Conservation (phyloP, 495 filamentous ascomycete genomes). For the Aspergillus panamensis region DNA sequence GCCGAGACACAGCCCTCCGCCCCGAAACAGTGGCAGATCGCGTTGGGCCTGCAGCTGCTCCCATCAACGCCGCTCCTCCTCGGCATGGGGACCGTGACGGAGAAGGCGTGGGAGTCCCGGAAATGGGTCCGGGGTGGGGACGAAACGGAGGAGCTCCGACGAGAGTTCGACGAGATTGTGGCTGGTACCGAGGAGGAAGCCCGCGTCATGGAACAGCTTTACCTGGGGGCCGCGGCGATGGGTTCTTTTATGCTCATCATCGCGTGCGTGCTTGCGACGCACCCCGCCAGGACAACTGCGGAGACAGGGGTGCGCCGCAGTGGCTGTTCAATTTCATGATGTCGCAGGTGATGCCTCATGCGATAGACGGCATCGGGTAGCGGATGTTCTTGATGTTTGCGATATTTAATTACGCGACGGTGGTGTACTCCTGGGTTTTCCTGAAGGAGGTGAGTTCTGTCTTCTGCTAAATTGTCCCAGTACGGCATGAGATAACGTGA, state of each 20-base stretch:
- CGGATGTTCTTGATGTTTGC: constrained; percentile 54
- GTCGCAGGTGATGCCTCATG: constrained; percentile 50
- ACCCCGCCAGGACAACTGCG: constrained; percentile 31
- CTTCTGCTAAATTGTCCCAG: not conserved
- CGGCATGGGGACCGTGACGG: constrained; percentile 43
- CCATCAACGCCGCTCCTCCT: constrained; percentile 43
- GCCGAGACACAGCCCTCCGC: constrained; percentile 28
- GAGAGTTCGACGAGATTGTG: constrained; percentile 43
- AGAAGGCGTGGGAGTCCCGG: constrained; percentile 43
- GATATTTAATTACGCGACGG: constrained; percentile 48
- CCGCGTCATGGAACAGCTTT: constrained; percentile 39
- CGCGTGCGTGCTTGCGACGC: constrained; percentile 43
- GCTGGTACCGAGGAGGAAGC: constrained; percentile 46
- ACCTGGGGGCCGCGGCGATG: constrained; percentile 48
- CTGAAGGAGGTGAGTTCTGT: constrained; percentile 39
- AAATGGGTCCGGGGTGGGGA: constrained; percentile 46
- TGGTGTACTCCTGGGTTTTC: constrained; percentile 46
- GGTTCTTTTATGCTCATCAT: constrained; percentile 53
- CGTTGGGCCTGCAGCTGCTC: constrained; percentile 47
- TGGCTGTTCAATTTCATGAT: constrained; percentile 57
- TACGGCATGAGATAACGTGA: not conserved
- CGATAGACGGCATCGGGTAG: constrained; percentile 50
- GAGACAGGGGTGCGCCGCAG: constrained; percentile 42
- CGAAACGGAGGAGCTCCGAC: constrained; percentile 37
- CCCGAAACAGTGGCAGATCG: constrained; percentile 51